A percentile compares a stretch with the other conserved stretches of the same genome.
Conservation (phyloP, 306 rosid species). For the Canavalia gladiata region DNA sequence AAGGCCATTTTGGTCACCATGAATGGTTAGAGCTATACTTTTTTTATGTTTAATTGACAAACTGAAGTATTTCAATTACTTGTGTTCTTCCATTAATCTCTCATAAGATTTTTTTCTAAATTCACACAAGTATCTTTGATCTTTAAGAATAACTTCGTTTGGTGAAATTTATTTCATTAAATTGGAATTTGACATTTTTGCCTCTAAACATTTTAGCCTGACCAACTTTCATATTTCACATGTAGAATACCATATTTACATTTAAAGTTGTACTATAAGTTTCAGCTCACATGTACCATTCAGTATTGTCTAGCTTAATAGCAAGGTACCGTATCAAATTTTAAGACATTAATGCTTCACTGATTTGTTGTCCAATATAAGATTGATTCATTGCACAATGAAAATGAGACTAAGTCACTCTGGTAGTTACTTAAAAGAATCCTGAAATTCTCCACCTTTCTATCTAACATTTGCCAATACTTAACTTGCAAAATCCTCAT, state of each 20-base stretch:
- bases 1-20: constrained; percentile 21
- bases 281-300: background rate
- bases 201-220: background rate
- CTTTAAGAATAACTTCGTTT: background rate
- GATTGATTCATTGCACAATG: background rate
- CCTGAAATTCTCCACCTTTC: too few relatives aligned
- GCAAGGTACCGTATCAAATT: too few relatives aligned
- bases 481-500: too few relatives aligned
- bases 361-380: too few relatives aligned
- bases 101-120: background rate
- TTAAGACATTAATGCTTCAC: too few relatives aligned
- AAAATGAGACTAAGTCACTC: background rate
- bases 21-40: background rate
- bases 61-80: background rate
- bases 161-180: background rate
- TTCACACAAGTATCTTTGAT: background rate
- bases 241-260: constrained; percentile 4
- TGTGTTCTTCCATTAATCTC: background rate
- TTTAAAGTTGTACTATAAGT: background rate
- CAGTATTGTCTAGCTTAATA: background rate
- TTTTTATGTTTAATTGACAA: constrained; percentile 12
- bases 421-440: background rate
- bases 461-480: too few relatives aligned
- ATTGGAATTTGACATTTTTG: constrained; percentile 2
- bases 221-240: background rate